Evolutionary conservation across 2,329 filamentous ascomycete genomes (phyloP).

Genomic region (Microthyrium microscopicum): DNA sequence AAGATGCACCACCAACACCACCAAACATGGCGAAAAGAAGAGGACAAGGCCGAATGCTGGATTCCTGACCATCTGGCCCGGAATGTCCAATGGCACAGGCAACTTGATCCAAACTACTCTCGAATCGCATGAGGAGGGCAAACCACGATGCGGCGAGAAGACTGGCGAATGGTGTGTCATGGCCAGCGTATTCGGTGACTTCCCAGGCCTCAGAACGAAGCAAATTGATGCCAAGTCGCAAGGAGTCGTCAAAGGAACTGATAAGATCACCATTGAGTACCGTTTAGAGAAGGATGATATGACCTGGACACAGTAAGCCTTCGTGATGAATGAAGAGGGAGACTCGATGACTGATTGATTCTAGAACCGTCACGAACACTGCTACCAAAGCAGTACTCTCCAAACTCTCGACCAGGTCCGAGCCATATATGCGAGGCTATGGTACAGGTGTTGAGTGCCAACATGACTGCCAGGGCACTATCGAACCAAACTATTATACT

Average conservation of each 20-base stretch:
- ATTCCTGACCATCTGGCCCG: slow-evolving; percentile 21
- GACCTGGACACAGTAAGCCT: slow-evolving; percentile 2
- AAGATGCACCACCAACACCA: too few relatives aligned
- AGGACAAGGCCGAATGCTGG: too few relatives aligned
- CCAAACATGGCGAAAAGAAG: too few relatives aligned
- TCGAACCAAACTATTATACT: background rate
- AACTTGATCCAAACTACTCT: slow-evolving; percentile 27
- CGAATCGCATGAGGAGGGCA: slow-evolving; percentile 11
- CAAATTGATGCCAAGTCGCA: too few relatives aligned
- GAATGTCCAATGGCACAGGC: slow-evolving; percentile 29
- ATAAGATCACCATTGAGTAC: slow-evolving; percentile 2
- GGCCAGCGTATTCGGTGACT: background rate
- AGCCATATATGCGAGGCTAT: slow-evolving; percentile 2
- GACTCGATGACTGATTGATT: background rate
- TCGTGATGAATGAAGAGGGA: background rate
- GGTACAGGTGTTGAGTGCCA: slow-evolving; percentile 2
- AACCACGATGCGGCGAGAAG: too few relatives aligned
- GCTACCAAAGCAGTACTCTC: background rate
- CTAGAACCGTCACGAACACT: too few relatives aligned
- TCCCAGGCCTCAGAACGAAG: too few relatives aligned
- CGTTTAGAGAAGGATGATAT: background rate
- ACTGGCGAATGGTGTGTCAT: slow-evolving; percentile 1
- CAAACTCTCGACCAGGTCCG: background rate
- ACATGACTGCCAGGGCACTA: background rate
- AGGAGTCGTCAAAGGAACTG: background rate